These are phyloP conservation scores for Cordyceps javanica DNA, from an alignment of 2,329 filamentous ascomycete genomes.

Conservation along the genomic window DNA sequence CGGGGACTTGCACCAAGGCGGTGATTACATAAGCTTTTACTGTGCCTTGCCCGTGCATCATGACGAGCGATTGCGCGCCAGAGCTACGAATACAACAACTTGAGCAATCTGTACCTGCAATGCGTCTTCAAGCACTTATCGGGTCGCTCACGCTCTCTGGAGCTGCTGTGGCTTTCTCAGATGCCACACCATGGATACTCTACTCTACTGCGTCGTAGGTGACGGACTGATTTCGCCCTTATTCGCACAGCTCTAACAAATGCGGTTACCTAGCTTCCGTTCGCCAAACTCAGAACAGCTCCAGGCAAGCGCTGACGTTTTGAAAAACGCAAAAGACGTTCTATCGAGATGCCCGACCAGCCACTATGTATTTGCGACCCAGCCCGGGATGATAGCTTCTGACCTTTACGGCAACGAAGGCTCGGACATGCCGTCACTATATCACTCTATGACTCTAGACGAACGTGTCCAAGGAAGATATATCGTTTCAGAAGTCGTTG, in stretches of 20 bases:
- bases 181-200: constrained; percentile 84
- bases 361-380: constrained; percentile 70
- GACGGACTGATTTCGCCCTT: constrained; percentile 11
- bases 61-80: neutral
- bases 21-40: constrained; percentile 7
- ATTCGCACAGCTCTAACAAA: neutral
- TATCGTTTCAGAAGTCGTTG: constrained; percentile 53
- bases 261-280: constrained; percentile 20
- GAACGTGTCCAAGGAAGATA: constrained; percentile 33
- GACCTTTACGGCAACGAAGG: constrained; percentile 54
- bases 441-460: constrained; percentile 31
- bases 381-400: constrained; percentile 64
- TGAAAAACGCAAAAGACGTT: constrained; percentile 39
- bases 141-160: constrained; percentile 49
- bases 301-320: constrained; percentile 41
- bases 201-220: constrained; percentile 78
- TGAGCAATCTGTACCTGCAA: constrained; percentile 28
- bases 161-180: constrained; percentile 65
- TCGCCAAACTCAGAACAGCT: constrained; percentile 35
- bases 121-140: constrained; percentile 49
- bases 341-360: constrained; percentile 66
- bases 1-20: constrained; percentile 11
- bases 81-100: constrained; percentile 9
- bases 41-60: neutral
- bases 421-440: constrained; percentile 49